Conservation (phyloP, 176 grass and related monocot genomes). For the Lolium perenne region DNA sequence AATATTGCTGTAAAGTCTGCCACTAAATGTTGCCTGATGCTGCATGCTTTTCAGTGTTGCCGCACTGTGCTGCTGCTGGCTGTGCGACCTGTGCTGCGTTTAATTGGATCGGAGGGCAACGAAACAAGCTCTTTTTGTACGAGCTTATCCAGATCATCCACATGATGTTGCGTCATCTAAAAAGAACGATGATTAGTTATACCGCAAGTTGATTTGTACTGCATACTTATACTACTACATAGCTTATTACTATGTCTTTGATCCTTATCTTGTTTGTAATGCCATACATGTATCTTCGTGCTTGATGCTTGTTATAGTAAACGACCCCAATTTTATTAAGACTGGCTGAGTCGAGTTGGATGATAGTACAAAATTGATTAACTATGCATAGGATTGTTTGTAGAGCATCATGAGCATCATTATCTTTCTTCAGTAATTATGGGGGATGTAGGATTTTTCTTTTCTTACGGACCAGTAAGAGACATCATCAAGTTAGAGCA, state of each 20-base stretch:
- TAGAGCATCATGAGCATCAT: no score
- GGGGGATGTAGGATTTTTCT: no score
- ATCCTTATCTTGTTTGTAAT: not conserved
- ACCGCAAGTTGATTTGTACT: no score
- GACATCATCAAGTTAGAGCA: no score
- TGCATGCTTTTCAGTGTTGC: slow-evolving; percentile 37
- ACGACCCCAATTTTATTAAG: no score
- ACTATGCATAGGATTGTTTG: no score
- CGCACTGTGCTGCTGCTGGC: slow-evolving; percentile 53
- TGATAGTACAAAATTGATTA: no score
- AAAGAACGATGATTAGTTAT: not conserved
- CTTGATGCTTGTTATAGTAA: not conserved
- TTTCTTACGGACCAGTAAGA: no score
- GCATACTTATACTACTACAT: no score
- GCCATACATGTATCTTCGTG: not conserved
- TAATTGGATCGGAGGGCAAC: not conserved
- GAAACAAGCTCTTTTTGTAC: not conserved
- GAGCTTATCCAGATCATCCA: not conserved
- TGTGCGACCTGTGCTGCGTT: slow-evolving; percentile 53
- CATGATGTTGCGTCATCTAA: not conserved
- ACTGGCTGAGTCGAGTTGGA: no score
- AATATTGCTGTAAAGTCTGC: not conserved
- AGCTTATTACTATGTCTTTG: not conserved
- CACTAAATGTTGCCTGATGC: not conserved
- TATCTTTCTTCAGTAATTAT: no score